Conservation (phyloP, 2,329 filamentous ascomycete genomes). For the Penicillium italicum region DNA sequence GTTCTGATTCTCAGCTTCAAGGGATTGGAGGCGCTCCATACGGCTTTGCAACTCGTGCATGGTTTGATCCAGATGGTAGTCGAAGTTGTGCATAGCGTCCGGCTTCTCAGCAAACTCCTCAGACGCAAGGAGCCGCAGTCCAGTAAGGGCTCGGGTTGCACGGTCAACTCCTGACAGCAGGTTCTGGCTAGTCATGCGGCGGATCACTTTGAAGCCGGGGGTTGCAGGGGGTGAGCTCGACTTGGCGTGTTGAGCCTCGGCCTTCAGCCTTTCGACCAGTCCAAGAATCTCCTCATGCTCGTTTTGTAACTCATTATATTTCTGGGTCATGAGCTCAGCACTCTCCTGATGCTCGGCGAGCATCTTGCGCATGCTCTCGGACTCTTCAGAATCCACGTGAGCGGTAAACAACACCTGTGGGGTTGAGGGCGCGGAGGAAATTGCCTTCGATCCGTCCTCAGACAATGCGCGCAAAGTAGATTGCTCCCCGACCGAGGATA, state of each 20-base stretch:
- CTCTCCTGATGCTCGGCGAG: slow-evolving; percentile 73
- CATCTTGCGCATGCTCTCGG: slow-evolving; percentile 67
- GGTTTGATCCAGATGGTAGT: slow-evolving; percentile 82
- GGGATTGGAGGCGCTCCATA: slow-evolving; percentile 82
- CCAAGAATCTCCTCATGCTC: slow-evolving; percentile 78
- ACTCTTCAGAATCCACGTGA: slow-evolving; percentile 57
- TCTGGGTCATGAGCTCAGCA: slow-evolving; percentile 68
- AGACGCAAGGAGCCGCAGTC: slow-evolving; percentile 78
- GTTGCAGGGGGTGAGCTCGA: slow-evolving; percentile 51
- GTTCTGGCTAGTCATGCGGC: slow-evolving; percentile 88
- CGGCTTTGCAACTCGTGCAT: slow-evolving; percentile 87
- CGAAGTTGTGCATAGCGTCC: slow-evolving; percentile 87
- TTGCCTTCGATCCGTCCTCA: slow-evolving; percentile 26
- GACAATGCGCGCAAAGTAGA: slow-evolving; percentile 62
- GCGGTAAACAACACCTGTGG: slow-evolving; percentile 25
- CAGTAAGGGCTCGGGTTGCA: slow-evolving; percentile 84
- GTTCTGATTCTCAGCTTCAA: slow-evolving; percentile 78
- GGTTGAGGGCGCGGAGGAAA: slow-evolving; percentile 43
- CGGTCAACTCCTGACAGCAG: slow-evolving; percentile 77
- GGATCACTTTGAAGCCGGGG: slow-evolving; percentile 60
- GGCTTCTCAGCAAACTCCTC: slow-evolving; percentile 81
- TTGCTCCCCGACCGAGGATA: slow-evolving; percentile 81
- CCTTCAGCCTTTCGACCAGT: slow-evolving; percentile 86
- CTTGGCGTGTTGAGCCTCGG: slow-evolving; percentile 75
- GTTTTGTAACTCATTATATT: slow-evolving; percentile 77